Conservation (phyloP, 2,329 filamentous ascomycete species). For the Amylocarpus encephaloides region DNA sequence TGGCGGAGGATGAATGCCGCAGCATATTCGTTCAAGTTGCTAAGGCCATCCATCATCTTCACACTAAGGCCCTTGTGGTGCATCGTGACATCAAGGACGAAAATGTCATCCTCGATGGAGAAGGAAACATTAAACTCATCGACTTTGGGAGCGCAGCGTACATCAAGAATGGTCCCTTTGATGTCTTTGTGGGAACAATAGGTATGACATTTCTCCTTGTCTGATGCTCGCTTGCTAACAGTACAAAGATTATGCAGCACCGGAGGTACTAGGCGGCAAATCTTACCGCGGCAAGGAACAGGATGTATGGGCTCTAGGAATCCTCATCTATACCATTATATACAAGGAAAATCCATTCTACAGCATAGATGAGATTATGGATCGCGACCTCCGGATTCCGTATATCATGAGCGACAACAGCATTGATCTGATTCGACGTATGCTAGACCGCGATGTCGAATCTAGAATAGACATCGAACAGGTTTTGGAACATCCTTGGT, state of each 20-base stretch:
- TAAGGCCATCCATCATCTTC: constrained; percentile 81
- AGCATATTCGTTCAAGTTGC: constrained; percentile 96
- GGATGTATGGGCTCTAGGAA: constrained; percentile 96
- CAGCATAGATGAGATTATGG: constrained; percentile 98
- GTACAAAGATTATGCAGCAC: constrained; percentile 81
- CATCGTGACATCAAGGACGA: constrained; percentile 99
- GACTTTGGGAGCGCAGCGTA: constrained; percentile 98
- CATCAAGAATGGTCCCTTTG: constrained; percentile 96
- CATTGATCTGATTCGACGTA: constrained; percentile 82
- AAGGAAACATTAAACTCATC: constrained; percentile 92
- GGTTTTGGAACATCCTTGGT: constrained; percentile 86
- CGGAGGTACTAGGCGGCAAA: constrained; percentile 90
- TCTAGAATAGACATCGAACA: constrained; percentile 78
- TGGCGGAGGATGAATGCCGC: constrained; percentile 89
- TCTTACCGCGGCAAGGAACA: constrained; percentile 94
- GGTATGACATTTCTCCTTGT: constrained; percentile 50
- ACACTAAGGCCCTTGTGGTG: constrained; percentile 84
- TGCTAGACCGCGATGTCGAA: constrained; percentile 87
- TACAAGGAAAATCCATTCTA: constrained; percentile 99
- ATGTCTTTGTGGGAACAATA: constrained; percentile 98
- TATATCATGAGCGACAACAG: constrained; percentile 86
- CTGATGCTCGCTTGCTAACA: constrained; percentile 10
- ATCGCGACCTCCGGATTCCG: constrained; percentile 86
- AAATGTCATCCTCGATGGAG: constrained; percentile 92
- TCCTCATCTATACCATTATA: constrained; percentile 95